A percentile compares a stretch with the other conserved stretches of the same genome.
Evolutionary conservation across 441 rosid genomes (phyloP).

Genomic region (Eutrema salsugineum): DNA sequence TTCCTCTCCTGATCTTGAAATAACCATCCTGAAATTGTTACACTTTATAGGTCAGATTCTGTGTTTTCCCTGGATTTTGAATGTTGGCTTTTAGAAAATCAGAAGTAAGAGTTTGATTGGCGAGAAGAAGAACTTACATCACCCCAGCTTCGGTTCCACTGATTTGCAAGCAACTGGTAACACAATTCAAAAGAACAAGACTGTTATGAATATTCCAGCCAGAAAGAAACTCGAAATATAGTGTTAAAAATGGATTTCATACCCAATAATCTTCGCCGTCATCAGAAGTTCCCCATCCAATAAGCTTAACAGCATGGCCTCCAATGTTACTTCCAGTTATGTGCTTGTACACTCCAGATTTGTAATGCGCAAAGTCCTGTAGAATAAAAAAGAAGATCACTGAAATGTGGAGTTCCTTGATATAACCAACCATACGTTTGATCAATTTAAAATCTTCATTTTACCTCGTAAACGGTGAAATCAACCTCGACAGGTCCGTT

Average conservation of each 20-base stretch:
- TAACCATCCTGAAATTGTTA: conserved; percentile 67
- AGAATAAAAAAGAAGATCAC: neutral
- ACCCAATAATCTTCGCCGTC: conserved; percentile 95
- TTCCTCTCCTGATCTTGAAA: conserved; percentile 81
- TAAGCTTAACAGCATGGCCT: conserved; percentile 92
- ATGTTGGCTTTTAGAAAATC: neutral
- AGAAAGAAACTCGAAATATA: neutral
- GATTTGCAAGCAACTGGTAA: conserved; percentile 89
- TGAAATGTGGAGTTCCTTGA: neutral
- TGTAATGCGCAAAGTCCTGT: conserved; percentile 95
- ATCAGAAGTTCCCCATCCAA: conserved; percentile 93
- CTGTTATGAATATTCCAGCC: neutral
- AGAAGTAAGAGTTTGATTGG: neutral
- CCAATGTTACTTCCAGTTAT: conserved; percentile 63
- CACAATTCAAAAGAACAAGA: conserved; percentile 12
- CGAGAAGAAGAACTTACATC: conserved; percentile 51
- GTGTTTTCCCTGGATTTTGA: neutral
- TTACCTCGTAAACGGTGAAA: conserved; percentile 89
- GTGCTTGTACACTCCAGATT: conserved; percentile 88
- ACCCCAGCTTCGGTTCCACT: conserved; percentile 97
- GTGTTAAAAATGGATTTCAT: conserved; percentile 14
- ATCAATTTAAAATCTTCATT: neutral
- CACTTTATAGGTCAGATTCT: neutral
- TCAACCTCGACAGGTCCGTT: conserved; percentile 93
- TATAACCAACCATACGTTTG: neutral